These are phyloP conservation scores for Bigelowiella natans DNA, from an alignment of 78 protist genomes.

Conservation along the genomic window DNA sequence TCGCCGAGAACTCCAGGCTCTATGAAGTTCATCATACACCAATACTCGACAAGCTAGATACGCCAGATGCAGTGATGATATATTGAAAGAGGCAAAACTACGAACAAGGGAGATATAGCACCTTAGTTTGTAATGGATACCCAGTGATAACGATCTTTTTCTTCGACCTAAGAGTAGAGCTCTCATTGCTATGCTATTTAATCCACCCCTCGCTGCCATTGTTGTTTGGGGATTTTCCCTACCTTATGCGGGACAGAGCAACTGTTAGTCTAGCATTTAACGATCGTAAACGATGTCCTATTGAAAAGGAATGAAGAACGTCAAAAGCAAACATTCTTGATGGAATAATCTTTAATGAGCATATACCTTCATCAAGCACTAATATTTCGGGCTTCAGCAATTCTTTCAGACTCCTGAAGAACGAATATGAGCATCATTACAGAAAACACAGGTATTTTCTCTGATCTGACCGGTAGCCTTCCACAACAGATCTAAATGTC, in stretches of 20 bases:
- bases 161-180: no score
- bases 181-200: not conserved
- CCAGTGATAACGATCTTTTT: not conserved
- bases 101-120: no score
- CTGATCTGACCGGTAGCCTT: not conserved
- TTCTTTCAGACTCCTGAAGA: not conserved
- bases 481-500: not conserved
- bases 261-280: not conserved
- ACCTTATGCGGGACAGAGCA: not conserved
- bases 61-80: no score
- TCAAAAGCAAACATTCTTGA: not conserved
- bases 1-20: not conserved
- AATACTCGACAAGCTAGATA: not conserved
- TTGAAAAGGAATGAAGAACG: not conserved
- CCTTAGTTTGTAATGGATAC: not conserved
- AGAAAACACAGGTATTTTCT: not conserved
- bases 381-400: not conserved
- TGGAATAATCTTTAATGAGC: not conserved
- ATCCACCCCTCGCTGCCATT: not conserved
- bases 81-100: no score
- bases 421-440: not conserved
- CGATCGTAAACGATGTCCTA: not conserved
- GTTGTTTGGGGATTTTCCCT: not conserved
- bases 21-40: not conserved
- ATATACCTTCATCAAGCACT: not conserved